Conservation (phyloP, 2,329 filamentous ascomycete species). For the Colletotrichum sp. region DNA sequence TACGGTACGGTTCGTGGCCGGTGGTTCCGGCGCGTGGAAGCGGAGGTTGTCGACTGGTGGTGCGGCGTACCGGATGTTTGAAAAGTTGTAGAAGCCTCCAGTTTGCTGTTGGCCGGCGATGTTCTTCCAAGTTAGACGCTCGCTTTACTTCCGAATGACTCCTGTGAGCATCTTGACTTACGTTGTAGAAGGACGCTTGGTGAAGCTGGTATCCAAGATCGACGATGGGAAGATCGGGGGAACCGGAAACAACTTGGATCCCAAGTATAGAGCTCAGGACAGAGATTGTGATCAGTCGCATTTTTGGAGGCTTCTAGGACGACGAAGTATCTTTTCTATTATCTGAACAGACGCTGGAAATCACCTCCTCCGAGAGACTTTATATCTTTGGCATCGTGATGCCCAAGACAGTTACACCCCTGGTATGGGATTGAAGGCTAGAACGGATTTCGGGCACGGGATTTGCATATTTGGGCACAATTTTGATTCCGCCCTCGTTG, state of each 20-base stretch:
- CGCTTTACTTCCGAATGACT: not conserved
- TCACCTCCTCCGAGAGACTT: not conserved
- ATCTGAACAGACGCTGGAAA: not conserved
- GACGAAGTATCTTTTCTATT: not conserved
- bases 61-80: not conserved
- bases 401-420: not conserved
- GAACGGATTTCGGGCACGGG: not conserved
- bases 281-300: not conserved
- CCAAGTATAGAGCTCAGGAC: not conserved
- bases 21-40: not conserved
- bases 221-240: not conserved
- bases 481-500: not conserved
- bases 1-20: not conserved
- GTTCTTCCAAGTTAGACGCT: not conserved
- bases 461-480: not conserved
- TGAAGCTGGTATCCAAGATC: not conserved
- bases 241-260: not conserved
- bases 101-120: not conserved
- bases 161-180: not conserved
- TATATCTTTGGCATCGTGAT: not conserved
- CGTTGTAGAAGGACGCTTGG: not conserved
- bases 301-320: not conserved
- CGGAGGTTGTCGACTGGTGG: not conserved
- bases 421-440: not conserved
- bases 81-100: not conserved